Evolutionary conservation across 2,329 filamentous ascomycete species (phyloP), one percentile per base, ranked within the genome.

Genomic region (Neofusicoccum sp.): DNA sequence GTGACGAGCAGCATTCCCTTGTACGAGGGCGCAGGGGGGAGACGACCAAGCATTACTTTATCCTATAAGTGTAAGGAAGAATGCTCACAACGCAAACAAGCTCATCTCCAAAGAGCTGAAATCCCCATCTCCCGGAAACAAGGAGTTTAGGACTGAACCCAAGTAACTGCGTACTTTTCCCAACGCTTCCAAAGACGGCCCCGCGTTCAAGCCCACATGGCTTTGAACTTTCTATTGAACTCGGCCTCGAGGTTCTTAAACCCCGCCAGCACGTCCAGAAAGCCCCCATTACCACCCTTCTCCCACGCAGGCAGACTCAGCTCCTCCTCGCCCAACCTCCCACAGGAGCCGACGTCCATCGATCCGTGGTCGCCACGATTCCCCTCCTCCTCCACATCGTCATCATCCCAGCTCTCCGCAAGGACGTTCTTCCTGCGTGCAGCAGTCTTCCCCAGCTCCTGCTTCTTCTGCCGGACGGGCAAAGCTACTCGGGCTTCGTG

Each of bases 161-260:
- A 1, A 1, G 22, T 22, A 22, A 22, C 22, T 22, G 22, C 22
- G 22, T 22, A 22, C 22, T 22, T 41, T 3, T 41, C 37, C 37
- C 37, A 41, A n/a, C 8, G 3, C 37, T n/a, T 41, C 8, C 8
- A 9, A 22, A 22, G 22, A 22, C 22, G 22, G 2, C 22, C 22
- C 49, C n/a, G 5, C 33, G 2, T 45, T 64, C 74, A 88, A 71
- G 86, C 83, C 84, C 85, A 87, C 69, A 84, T 82, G 68, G 82
- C 83, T 70, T 71, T 80, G 74, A 90, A 90, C 77, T 88, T 90
- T 48, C 80, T 79, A 66, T 88, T 83, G 72, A 89, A 90, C 63
- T 86, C 84, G 33, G 78, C 76, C 69, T 83, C 83, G 66, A 90
- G 70, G 68, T 80, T 74, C 65, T 77, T 79, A 69, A 90, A 89